Evolutionary conservation across 1,284 basidiomycete genomes (phyloP).

Genomic region (Meira nashicola): DNA sequence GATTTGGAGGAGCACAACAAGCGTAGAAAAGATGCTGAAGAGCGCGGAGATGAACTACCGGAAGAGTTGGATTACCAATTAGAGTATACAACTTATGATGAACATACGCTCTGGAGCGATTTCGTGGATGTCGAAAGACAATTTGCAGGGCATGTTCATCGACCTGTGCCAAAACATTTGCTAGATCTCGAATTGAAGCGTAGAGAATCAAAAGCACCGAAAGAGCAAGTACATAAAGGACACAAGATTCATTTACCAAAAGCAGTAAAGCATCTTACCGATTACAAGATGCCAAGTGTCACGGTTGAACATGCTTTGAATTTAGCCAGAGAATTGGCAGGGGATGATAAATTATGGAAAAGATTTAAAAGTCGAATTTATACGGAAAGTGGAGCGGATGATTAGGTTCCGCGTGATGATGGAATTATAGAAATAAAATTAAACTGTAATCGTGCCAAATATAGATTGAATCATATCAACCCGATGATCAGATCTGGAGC

Average conservation of each 20-base stretch:
- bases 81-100: constrained; percentile 46
- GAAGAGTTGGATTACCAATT: constrained; percentile 28
- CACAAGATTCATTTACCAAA: constrained; percentile 21
- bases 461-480: too few species aligned
- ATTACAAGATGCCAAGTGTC: constrained; percentile 67
- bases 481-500: too few species aligned
- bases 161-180: constrained; percentile 61
- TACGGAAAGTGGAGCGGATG: constrained; percentile 5
- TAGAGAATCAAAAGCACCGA: constrained; percentile 11
- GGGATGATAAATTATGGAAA: constrained; percentile 6
- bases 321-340: constrained; percentile 6
- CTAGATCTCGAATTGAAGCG: constrained; percentile 61
- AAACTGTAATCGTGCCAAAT: too few species aligned
- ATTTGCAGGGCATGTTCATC: constrained; percentile 2
- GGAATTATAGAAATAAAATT: too few species aligned
- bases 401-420: neutral
- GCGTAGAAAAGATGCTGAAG: constrained; percentile 13
- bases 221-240: neutral
- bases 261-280: constrained; percentile 61
- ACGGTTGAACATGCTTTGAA: constrained; percentile 71
- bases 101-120: constrained; percentile 38
- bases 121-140: constrained; percentile 10
- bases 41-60: neutral
- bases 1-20: constrained; percentile 61
- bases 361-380: constrained; percentile 5